A percentile compares a stretch with the other conserved stretches of the same genome.
Conservation (phyloP, 208 protist species). For the Leishmania turanica region DNA sequence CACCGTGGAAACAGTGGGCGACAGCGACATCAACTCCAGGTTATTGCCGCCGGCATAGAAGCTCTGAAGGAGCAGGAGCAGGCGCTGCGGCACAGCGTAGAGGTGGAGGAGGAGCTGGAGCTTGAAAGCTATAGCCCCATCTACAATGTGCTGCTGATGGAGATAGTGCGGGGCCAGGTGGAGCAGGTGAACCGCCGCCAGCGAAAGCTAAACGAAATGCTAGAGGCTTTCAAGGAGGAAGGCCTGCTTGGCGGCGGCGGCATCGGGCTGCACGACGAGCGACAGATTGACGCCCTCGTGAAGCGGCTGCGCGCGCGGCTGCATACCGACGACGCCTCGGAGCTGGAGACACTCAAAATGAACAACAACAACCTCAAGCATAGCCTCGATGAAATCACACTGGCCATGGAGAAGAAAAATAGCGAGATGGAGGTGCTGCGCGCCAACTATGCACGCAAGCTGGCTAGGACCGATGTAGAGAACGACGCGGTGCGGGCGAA, state of each 20-base stretch:
- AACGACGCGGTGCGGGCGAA: slow-evolving; percentile 61
- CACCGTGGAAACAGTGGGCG: slow-evolving; percentile 1
- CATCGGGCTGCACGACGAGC: slow-evolving; percentile 16
- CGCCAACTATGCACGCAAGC: slow-evolving; percentile 48
- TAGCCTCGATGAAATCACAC: slow-evolving; percentile 52
- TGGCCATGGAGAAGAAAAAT: slow-evolving; percentile 60
- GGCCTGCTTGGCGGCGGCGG: slow-evolving; percentile 39
- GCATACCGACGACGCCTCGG: slow-evolving; percentile 46
- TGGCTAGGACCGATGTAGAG: slow-evolving; percentile 66
- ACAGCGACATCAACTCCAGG: slow-evolving; percentile 24
- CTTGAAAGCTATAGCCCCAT: slow-evolving; percentile 48
- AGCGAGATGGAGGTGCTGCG: slow-evolving; percentile 65
- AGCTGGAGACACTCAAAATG: slow-evolving; percentile 45
- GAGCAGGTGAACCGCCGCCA: slow-evolving; percentile 68
- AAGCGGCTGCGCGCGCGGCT: slow-evolving; percentile 48
- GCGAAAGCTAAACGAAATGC: slow-evolving; percentile 56
- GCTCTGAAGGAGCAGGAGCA: slow-evolving; percentile 41
- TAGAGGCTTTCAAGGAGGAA: slow-evolving; percentile 44
- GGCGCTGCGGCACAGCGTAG: slow-evolving; percentile 37
- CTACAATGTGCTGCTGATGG: slow-evolving; percentile 77
- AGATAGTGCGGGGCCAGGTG: slow-evolving; percentile 64
- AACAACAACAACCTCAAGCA: slow-evolving; percentile 58
- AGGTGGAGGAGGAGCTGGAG: slow-evolving; percentile 57
- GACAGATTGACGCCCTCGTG: slow-evolving; percentile 36
- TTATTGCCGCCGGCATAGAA: slow-evolving; percentile 23